A percentile compares a stretch with the other conserved stretches of the same genome.
phyloP scores from a whole-genome alignment of 768 basidiomycete genomes.

The Termitomyces sp. region DNA sequence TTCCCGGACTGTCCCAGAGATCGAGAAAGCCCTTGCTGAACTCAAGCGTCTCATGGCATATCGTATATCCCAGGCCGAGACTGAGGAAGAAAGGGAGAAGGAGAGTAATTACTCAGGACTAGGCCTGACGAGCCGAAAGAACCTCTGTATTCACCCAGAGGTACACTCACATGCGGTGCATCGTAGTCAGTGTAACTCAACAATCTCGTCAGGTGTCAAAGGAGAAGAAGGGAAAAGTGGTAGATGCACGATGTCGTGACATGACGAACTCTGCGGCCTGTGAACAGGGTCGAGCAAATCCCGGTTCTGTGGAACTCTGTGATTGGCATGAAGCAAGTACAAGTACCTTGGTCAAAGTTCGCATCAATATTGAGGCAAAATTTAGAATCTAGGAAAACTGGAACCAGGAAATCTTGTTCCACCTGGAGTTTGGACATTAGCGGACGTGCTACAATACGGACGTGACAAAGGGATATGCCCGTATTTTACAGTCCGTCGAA shows the following conservation, averaged over 20 bases:
- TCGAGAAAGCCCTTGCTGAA: constrained; percentile 96
- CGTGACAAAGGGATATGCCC: constrained; percentile 85
- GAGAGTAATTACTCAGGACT: constrained; percentile 83
- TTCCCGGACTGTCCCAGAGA: constrained; percentile 98
- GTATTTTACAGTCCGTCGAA: constrained; percentile 92
- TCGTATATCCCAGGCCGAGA: constrained; percentile 67
- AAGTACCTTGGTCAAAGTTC: neutral
- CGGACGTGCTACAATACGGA: constrained; percentile 87
- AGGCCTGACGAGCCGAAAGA: constrained; percentile 93
- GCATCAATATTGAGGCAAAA: constrained; percentile 3
- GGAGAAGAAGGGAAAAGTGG: constrained; percentile 97
- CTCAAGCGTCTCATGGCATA: constrained; percentile 92
- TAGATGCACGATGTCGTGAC: constrained; percentile 96
- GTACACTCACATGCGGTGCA: constrained; percentile 35
- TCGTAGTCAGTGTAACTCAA: neutral
- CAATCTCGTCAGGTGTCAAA: constrained; percentile 69
- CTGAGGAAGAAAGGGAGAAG: constrained; percentile 67
- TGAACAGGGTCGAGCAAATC: constrained; percentile 79
- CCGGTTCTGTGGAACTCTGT: constrained; percentile 88
- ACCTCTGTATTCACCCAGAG: constrained; percentile 92
- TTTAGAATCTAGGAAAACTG: constrained; percentile 73
- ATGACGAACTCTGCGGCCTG: constrained; percentile 81
- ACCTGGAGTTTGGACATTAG: constrained; percentile 88
- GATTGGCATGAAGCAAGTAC: constrained; percentile 87
- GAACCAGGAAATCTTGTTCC: constrained; percentile 82